Evolutionary conservation across 164 flowering plant genomes (phyloP).

Genomic region (Echeveria elegans): DNA sequence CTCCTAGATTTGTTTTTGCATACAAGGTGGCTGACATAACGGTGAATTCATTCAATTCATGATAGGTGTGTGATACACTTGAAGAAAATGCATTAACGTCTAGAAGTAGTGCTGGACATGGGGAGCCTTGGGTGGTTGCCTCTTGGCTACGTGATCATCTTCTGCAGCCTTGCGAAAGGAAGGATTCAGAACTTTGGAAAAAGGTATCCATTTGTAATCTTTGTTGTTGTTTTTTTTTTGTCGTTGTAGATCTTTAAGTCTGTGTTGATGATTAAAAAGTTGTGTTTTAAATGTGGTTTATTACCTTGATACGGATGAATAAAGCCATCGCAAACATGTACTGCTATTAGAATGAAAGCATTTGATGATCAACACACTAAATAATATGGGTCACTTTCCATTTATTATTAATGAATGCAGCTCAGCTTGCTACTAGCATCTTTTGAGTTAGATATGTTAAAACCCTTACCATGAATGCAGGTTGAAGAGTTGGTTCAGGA

Average conservation of each 20-base stretch:
- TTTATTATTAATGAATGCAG: background rate
- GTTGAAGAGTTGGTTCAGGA: slow-evolving; percentile 83
- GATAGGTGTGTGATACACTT: slow-evolving; percentile 82
- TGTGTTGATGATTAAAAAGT: background rate
- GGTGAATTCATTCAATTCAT: slow-evolving; percentile 12
- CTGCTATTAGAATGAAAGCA: background rate
- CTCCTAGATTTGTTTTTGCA: background rate
- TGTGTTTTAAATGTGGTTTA: background rate
- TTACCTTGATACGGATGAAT: background rate
- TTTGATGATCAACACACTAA: background rate
- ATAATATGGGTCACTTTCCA: background rate
- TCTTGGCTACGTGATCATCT: slow-evolving; percentile 86
- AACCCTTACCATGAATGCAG: slow-evolving; percentile 19
- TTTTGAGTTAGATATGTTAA: background rate
- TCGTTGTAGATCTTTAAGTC: background rate
- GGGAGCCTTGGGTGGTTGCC: slow-evolving; percentile 84
- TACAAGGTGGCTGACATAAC: background rate
- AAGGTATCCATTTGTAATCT: slow-evolving; percentile 39
- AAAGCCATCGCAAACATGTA: background rate
- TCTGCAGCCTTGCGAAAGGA: slow-evolving; percentile 78
- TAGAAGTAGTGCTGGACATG: slow-evolving; percentile 30
- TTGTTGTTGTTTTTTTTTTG: background rate
- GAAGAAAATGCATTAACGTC: slow-evolving; percentile 72
- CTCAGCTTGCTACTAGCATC: background rate
- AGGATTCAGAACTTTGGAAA: slow-evolving; percentile 60